These are phyloP conservation scores for Penicillium palitans DNA, from an alignment of 2,329 filamentous ascomycete genomes.

Conservation along the genomic window DNA sequence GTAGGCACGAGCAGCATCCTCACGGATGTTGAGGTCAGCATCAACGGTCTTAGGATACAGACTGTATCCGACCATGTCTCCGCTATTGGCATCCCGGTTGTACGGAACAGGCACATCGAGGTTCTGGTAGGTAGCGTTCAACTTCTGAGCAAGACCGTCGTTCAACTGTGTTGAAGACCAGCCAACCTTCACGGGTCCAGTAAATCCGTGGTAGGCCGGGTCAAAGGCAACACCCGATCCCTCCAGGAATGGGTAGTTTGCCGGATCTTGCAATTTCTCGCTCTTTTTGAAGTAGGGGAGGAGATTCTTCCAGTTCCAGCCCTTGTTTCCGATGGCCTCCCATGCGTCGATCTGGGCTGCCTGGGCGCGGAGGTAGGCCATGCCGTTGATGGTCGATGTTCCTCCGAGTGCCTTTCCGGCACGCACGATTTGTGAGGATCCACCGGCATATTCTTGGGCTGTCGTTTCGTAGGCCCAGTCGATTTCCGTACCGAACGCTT, in stretches of 20 bases:
- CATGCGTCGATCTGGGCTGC: conserved; percentile 40
- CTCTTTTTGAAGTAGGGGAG: conserved; percentile 34
- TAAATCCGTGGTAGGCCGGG: conserved; percentile 26
- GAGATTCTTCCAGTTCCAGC: conserved; percentile 34
- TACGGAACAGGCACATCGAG: conserved; percentile 35
- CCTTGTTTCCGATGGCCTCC: conserved; percentile 32
- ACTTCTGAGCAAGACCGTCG: conserved; percentile 21
- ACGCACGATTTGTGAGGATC: conserved; percentile 30
- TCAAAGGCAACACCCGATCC: conserved; percentile 28
- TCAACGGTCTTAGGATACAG: conserved; percentile 48
- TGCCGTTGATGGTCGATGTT: conserved; percentile 47
- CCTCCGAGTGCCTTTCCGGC: conserved; percentile 48
- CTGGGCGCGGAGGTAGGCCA: conserved; percentile 40
- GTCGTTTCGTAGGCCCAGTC: conserved; percentile 46
- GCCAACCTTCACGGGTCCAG: conserved; percentile 31
- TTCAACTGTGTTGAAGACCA: conserved; percentile 24
- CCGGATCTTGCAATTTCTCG: conserved; percentile 27
- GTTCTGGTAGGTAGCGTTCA: conserved; percentile 30
- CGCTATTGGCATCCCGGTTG: conserved; percentile 47
- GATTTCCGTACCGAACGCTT: conserved; percentile 36
- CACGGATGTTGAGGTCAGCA: conserved; percentile 38
- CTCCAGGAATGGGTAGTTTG: conserved; percentile 16
- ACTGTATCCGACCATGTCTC: conserved; percentile 47
- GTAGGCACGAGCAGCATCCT: conserved; percentile 51
- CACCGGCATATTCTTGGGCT: conserved; percentile 40